Base-by-base conservation (phyloP, 768 basidiomycete species). In the Hemileccinum impolitum region DNA sequence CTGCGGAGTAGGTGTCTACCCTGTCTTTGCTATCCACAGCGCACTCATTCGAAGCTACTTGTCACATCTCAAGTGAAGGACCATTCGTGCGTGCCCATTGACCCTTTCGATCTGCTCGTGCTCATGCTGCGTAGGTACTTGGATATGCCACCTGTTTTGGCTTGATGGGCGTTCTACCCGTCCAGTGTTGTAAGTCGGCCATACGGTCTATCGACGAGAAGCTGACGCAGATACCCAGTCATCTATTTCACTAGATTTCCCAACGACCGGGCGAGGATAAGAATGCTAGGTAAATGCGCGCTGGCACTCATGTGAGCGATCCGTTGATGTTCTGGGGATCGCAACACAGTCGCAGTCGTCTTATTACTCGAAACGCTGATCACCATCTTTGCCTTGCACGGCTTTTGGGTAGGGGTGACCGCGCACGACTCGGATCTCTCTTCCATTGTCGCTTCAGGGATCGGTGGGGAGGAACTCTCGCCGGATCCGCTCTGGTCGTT, bases 401-500 rank as follows among this genome's bases (percentile, higher is more conserved):
- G 39, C 6, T 56, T 57, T 43, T 56, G 55, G 45, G 6, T 28
- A 6, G 45, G 40, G 28, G 43, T 48, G 19, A 45, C 34, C 8
- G 12, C 5, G 9, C 18, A 34, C 7, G 15, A 23, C 3, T 47
- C 48, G 18, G 39, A 56, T 18, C 41, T 56, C 37, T 56, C 55
- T 44, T 34, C 32, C 11, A 30, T 57, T 23, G 45, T 47, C 3
- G 55, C 45, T 1, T 21, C 39, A 9, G 42, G 55, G 15, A 6
- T 18, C 3, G 46, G 50, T 14, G 50, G 39, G 11, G 6, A 37
- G 17, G n/a, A 35, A n/a, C 36, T 48, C 11, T 7, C 11, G 6
- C 43, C 55, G 13, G 40, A 43, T 39, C 55, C 49, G 7, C 25
- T 56, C 3, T 56, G 50, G 42, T 56, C 45, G 30, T 56, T 43